These are phyloP conservation scores for Vigna unguiculata DNA, from an alignment of 306 rosid genomes.

Conservation along the genomic window DNA sequence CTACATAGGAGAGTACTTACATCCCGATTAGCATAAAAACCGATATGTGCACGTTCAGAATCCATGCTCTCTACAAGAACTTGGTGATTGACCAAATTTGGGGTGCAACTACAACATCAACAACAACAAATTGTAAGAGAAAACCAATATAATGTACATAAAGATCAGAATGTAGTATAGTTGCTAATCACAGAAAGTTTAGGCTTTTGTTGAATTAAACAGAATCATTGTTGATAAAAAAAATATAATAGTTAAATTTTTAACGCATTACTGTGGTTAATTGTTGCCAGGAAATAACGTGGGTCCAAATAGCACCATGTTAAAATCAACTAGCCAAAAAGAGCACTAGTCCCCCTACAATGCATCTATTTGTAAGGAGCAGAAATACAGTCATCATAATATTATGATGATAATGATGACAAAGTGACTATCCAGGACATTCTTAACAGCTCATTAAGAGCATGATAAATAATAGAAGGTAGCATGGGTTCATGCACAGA, in stretches of 20 bases:
- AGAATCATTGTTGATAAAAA: neutral
- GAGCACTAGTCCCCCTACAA: neutral
- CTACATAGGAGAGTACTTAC: conserved; percentile 60
- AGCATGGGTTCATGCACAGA: conserved; percentile 20
- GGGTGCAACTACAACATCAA: conserved; percentile 75
- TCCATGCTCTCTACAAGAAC: conserved; percentile 98
- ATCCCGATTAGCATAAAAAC: conserved; percentile 87
- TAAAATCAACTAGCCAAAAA: neutral
- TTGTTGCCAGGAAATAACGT: conserved; percentile 2
- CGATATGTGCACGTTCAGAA: conserved; percentile 76
- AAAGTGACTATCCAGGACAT: conserved; percentile 8
- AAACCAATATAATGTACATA: conserved; percentile 39
- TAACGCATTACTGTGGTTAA: neutral
- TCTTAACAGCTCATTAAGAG: conserved; percentile 11
- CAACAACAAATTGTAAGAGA: conserved; percentile 47
- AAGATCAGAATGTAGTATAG: conserved; percentile 19
- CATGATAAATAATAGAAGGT: conserved; percentile 19
- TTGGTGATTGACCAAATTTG: conserved; percentile 90
- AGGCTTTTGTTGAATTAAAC: neutral
- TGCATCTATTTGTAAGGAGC: conserved; percentile 17
- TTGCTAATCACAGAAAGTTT: neutral
- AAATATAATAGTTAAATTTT: neutral
- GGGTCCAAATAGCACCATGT: neutral
- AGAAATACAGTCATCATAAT: conserved; percentile 11
- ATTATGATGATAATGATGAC: conserved; percentile 12